phyloP scores from a whole-genome alignment of 176 grass and related monocot species.

The Triticum urartu region DNA sequence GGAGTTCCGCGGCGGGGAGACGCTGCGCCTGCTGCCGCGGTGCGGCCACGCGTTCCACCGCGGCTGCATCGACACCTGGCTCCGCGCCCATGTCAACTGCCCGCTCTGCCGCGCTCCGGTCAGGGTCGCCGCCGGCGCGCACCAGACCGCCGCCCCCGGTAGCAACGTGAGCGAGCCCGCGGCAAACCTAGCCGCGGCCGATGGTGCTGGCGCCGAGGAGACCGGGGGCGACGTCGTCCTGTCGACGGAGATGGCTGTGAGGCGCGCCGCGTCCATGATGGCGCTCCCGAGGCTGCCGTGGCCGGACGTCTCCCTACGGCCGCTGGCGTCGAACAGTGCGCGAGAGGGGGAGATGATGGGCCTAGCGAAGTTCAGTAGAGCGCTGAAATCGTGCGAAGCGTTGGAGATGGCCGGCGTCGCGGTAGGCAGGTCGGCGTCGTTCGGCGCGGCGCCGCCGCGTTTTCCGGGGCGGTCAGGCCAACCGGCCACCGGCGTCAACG shows the following conservation, averaged over 20 bases:
- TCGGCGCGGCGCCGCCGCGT: not conserved
- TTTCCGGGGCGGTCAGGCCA: constrained; percentile 10
- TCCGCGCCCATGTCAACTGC: constrained; percentile 72
- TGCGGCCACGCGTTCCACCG: constrained; percentile 86
- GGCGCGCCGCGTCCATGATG: constrained; percentile 41
- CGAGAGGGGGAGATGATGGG: constrained; percentile 29
- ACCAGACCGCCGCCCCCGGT: not conserved
- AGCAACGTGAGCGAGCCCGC: not conserved
- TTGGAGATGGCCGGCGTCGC: constrained; percentile 7
- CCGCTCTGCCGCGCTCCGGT: constrained; percentile 80
- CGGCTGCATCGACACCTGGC: constrained; percentile 83
- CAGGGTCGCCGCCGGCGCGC: constrained; percentile 7
- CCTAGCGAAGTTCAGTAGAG: constrained; percentile 17
- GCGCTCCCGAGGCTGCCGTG: constrained; percentile 19
- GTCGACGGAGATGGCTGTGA: constrained; percentile 1
- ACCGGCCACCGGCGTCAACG: not conserved
- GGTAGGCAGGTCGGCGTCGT: constrained; percentile 15
- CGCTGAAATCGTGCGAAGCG: constrained; percentile 20
- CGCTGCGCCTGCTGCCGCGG: constrained; percentile 72
- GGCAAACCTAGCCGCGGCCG: not conserved
- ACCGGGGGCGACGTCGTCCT: not conserved
- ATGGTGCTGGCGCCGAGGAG: not conserved
- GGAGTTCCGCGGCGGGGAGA: constrained; percentile 78
- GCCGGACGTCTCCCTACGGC: constrained; percentile 21
- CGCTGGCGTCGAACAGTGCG: constrained; percentile 28